Conservation (phyloP, 352 stramenopile genomes). For the Globisporangium sylvaticum region DNA sequence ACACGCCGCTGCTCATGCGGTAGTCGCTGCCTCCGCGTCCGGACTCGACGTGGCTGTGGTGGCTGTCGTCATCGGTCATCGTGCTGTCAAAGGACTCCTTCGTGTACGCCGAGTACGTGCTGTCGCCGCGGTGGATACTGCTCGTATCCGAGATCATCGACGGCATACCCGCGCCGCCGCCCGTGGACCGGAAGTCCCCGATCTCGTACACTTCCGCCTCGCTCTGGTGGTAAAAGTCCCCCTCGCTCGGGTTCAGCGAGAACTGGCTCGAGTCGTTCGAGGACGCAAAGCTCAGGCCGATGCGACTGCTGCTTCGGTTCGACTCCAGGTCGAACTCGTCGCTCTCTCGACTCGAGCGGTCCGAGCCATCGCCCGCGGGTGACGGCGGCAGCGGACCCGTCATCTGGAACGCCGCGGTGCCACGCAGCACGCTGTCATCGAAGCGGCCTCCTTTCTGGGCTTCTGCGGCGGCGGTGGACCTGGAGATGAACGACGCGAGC, state of each 20-base stretch:
- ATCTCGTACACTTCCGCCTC: slow-evolving; percentile 14
- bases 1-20: slow-evolving; percentile 23
- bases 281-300: slow-evolving; percentile 13
- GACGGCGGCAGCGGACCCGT: slow-evolving; percentile 11
- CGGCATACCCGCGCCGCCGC: background rate
- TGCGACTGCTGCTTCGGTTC: slow-evolving; percentile 1
- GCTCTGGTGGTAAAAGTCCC: slow-evolving; percentile 5
- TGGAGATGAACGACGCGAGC: slow-evolving; percentile 18
- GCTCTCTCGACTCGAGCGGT: slow-evolving; percentile 1
- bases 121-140: slow-evolving; percentile 25
- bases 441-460: slow-evolving; percentile 11
- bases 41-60: background rate
- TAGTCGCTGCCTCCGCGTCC: slow-evolving; percentile 8
- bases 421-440: slow-evolving; percentile 15
- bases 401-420: slow-evolving; percentile 15
- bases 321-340: slow-evolving; percentile 12
- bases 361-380: background rate
- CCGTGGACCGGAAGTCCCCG: slow-evolving; percentile 22
- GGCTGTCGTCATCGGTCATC: background rate
- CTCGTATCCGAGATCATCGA: slow-evolving; percentile 8
- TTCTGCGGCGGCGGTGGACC: slow-evolving; percentile 6
- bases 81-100: slow-evolving; percentile 23
- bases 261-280: slow-evolving; percentile 9
- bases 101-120: slow-evolving; percentile 35
- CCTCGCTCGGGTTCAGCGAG: background rate